These are phyloP conservation scores for Cladosporium oxysporum DNA, from an alignment of 2,329 filamentous ascomycete genomes.

Conservation along the genomic window DNA sequence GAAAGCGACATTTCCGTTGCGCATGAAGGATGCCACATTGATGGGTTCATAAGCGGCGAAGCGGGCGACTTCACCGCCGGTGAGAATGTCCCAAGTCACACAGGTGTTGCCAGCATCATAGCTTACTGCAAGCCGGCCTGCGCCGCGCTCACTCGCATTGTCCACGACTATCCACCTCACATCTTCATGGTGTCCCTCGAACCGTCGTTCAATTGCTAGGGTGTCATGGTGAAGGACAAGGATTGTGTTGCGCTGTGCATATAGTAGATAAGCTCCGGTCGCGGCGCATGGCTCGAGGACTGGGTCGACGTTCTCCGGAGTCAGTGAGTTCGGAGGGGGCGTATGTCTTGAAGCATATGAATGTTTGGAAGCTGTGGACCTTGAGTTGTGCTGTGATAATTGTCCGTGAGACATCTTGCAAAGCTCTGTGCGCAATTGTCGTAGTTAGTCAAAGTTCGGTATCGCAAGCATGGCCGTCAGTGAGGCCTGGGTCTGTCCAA, in stretches of 20 bases:
- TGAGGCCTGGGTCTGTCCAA: constrained; percentile 23
- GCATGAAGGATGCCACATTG: constrained; percentile 88
- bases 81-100: constrained; percentile 95
- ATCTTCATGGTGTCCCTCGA: constrained; percentile 79
- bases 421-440: constrained; percentile 23
- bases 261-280: constrained; percentile 87
- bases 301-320: constrained; percentile 49
- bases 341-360: constrained; percentile 37
- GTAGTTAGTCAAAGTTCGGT: constrained; percentile 28
- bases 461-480: constrained; percentile 28
- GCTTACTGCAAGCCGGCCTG: constrained; percentile 84
- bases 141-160: constrained; percentile 83
- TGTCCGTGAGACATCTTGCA: constrained; percentile 48
- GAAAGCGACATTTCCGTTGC: constrained; percentile 94
- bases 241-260: constrained; percentile 77
- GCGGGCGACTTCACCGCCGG: constrained; percentile 84
- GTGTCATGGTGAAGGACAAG: constrained; percentile 92
- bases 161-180: constrained; percentile 85
- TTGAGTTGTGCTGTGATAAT: constrained; percentile 43
- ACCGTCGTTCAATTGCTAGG: constrained; percentile 81
- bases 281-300: constrained; percentile 85
- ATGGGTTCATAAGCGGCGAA: constrained; percentile 90
- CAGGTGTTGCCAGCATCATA: constrained; percentile 82
- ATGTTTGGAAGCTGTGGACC: constrained; percentile 38
- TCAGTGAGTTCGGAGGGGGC: constrained; percentile 47